phyloP scores from a whole-genome alignment of 352 stramenopile genomes.

The Thraustochytrium sp. region DNA sequence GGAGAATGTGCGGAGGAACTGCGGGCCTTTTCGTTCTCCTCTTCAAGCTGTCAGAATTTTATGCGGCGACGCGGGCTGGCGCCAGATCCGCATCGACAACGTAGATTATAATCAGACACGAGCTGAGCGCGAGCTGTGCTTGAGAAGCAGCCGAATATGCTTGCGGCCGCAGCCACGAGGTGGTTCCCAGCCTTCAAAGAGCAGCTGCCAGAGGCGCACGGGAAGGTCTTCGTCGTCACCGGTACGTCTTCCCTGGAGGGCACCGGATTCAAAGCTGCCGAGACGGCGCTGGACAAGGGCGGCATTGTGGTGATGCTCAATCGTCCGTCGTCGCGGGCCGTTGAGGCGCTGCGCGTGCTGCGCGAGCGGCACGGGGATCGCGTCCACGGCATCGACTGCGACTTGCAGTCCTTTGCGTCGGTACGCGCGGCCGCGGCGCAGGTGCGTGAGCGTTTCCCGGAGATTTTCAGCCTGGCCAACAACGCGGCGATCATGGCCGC shows the following conservation, averaged over 20 bases:
- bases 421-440: not conserved
- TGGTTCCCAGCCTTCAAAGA: too few species aligned
- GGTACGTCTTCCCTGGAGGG: constrained; percentile 17
- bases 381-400: not conserved
- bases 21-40: too few species aligned
- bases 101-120: too few species aligned
- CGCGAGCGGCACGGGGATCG: not conserved
- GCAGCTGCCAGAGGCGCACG: not conserved
- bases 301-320: not conserved
- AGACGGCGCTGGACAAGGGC: not conserved
- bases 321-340: not conserved
- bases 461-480: constrained; percentile 69
- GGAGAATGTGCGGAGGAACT: too few species aligned
- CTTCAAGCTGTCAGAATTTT: too few species aligned
- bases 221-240: constrained; percentile 12
- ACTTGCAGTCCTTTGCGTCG: not conserved
- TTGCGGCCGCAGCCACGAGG: too few species aligned
- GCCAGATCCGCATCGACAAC: too few species aligned
- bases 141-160: too few species aligned
- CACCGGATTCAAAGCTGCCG: not conserved
- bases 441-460: constrained; percentile 45
- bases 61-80: too few species aligned
- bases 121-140: too few species aligned
- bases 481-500: constrained; percentile 79
- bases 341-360: not conserved